Conservation (phyloP, 1,284 basidiomycete genomes). For the Singerocomus inundabilis region DNA sequence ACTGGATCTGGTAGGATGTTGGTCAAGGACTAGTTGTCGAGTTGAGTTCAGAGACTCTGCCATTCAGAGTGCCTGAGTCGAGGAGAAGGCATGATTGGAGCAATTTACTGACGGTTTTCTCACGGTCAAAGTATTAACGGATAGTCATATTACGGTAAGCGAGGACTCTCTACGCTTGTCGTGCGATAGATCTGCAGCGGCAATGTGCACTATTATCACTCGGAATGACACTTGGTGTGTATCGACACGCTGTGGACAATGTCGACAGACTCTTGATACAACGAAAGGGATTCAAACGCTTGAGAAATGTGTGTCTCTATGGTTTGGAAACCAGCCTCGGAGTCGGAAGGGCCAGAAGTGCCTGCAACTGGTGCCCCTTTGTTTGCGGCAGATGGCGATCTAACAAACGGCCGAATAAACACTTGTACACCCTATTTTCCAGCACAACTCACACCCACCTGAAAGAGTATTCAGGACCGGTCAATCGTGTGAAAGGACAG, state of each 20-base stretch:
- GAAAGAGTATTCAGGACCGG: background rate
- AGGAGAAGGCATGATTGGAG: background rate
- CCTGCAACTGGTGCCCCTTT: background rate
- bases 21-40: constrained; percentile 1
- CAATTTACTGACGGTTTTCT: constrained; percentile 12
- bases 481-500: background rate
- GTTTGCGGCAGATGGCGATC: constrained; percentile 4
- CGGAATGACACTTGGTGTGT: background rate
- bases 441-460: constrained; percentile 3
- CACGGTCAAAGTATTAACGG: constrained; percentile 12
- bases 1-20: constrained; percentile 5
- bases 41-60: constrained; percentile 14
- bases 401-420: constrained; percentile 5
- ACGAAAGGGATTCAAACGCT: constrained; percentile 13
- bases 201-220: constrained; percentile 11
- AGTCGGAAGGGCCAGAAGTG: background rate
- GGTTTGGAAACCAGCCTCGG: background rate
- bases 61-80: constrained; percentile 8
- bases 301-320: constrained; percentile 7
- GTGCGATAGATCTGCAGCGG: constrained; percentile 8
- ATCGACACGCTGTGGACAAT: background rate
- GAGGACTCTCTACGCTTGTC: constrained; percentile 12
- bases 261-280: background rate
- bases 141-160: too few relatives aligned
- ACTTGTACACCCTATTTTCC: background rate